Base-by-base conservation (phyloP, 805 yeast species). In the Monosporozyma aquatica region DNA sequence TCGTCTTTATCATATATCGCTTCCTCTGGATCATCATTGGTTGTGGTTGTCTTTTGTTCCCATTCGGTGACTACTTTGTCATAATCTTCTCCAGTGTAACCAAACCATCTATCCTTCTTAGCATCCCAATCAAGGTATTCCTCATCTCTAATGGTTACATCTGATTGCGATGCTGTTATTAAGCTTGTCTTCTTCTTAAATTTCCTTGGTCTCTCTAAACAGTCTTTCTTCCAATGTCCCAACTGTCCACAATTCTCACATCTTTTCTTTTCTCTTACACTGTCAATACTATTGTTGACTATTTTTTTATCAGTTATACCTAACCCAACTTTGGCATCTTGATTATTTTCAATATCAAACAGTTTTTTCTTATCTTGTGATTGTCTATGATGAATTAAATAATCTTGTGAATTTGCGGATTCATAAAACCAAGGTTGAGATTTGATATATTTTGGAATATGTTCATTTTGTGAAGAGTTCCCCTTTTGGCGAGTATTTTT, bases 41-140 rank as follows among this genome's bases (percentile, higher is more conserved):
- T 15, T 21, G 23, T 7, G 22, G 17, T 18, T 5, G 32, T 45
- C 21, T 49, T 40, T 25, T 48, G 41, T 58, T 32, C 47, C 75
- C 82, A 75, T 37, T 65, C 64, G 40, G 62, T 56, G 5, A 77
- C 51, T 24, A 74, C 71, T 10, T 68, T 63, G 38, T 70, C 72
- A 66, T 82, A 84, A 41, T 82, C 86, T 9, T 68, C 65, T 1
- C 75, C 69, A 37, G 81, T 78, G 55, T 76, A 83, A 0, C 95
- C 95, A 54, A 74, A 82, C 95, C 92, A 85, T 45, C 86, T 68
- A 60, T 85, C 95, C 45, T 87, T 64, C 48, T 80, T 81, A 9
- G 79, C 72, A 52, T 83, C 94, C 71, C 78, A 85, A 37, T 63
- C 38, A 53, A 59, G 37, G 49, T 61, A 38, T 44, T 51, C 38